Conservation (phyloP, 1,284 basidiomycete genomes). For the Bondarzewia mesenterica region DNA sequence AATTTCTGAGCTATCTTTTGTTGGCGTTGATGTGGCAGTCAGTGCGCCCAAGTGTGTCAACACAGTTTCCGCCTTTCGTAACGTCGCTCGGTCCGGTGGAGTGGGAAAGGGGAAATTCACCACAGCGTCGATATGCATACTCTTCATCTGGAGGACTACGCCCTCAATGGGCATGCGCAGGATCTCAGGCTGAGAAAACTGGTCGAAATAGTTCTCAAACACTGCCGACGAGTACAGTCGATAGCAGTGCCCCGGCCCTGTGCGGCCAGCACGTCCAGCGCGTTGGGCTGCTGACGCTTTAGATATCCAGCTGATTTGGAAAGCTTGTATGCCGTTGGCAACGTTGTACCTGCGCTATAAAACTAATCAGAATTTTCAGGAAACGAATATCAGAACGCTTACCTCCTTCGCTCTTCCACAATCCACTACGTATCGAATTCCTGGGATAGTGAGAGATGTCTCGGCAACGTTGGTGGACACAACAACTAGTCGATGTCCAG, state of each 20-base stretch:
- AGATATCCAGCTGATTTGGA: conserved; percentile 69
- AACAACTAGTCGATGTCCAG: conserved; percentile 58
- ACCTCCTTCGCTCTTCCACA: conserved; percentile 83
- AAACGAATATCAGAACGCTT: conserved; percentile 6
- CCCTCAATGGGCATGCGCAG: conserved; percentile 96
- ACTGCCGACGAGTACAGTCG: conserved; percentile 69
- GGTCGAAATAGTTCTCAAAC: conserved; percentile 87
- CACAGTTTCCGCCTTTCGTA: conserved; percentile 79
- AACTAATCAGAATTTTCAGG: not conserved
- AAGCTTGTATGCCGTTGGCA: conserved; percentile 58
- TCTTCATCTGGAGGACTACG: conserved; percentile 97
- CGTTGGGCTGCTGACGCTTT: conserved; percentile 71
- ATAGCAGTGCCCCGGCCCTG: conserved; percentile 76
- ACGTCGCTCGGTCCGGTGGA: conserved; percentile 76
- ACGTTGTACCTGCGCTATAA: conserved; percentile 49
- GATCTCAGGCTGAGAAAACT: conserved; percentile 89
- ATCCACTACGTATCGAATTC: conserved; percentile 72
- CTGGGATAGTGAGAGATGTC: conserved; percentile 73
- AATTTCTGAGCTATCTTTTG: conserved; percentile 1
- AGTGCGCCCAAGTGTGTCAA: conserved; percentile 84
- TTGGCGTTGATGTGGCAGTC: conserved; percentile 29
- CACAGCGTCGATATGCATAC: conserved; percentile 96
- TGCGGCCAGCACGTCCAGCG: conserved; percentile 70
- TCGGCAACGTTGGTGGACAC: conserved; percentile 77
- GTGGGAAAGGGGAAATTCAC: conserved; percentile 99